Percentiles rank a stretch among this genome's conserved stretches.
phyloP scores from a whole-genome alignment of 2,329 filamentous ascomycete species.

The Trichoderma koningiopsis region DNA sequence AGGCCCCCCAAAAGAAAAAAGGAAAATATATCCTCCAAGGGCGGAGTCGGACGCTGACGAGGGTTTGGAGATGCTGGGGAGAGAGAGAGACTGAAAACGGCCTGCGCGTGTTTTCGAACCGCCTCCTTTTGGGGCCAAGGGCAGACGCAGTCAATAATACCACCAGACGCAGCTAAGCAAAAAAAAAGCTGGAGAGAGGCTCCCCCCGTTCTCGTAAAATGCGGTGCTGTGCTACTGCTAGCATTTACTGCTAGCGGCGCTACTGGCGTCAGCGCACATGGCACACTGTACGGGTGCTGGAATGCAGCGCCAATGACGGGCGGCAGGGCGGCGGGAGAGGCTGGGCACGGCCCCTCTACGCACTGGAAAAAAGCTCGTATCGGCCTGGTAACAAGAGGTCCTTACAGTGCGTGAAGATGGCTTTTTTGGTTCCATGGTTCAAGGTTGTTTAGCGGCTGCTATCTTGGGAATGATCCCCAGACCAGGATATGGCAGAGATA shows the following conservation, averaged over 20 bases:
- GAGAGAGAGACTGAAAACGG: background rate
- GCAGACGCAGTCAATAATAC: background rate
- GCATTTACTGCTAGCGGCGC: background rate
- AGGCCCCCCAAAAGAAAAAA: background rate
- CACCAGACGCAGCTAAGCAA: background rate
- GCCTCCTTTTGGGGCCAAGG: constrained; percentile 21
- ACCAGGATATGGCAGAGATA: background rate
- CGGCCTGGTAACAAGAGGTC: background rate
- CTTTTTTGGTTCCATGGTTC: background rate
- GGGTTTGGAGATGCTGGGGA: constrained; percentile 12
- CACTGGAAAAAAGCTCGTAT: constrained; percentile 18
- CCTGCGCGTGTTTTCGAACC: constrained; percentile 9
- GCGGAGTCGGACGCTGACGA: constrained; percentile 2
- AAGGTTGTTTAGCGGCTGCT: background rate
- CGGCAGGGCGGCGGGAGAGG: constrained; percentile 17
- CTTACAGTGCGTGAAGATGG: constrained; percentile 1
- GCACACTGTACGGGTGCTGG: constrained; percentile 15
- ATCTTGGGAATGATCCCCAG: constrained; percentile 5
- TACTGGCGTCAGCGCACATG: background rate
- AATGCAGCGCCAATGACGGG: constrained; percentile 16
- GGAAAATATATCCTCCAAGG: background rate
- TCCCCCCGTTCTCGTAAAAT: background rate
- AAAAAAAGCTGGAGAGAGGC: background rate
- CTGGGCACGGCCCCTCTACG: constrained; percentile 3
- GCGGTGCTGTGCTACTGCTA: background rate